Conservation (phyloP, 257 asterid species). For the Agastache rugosa region DNA sequence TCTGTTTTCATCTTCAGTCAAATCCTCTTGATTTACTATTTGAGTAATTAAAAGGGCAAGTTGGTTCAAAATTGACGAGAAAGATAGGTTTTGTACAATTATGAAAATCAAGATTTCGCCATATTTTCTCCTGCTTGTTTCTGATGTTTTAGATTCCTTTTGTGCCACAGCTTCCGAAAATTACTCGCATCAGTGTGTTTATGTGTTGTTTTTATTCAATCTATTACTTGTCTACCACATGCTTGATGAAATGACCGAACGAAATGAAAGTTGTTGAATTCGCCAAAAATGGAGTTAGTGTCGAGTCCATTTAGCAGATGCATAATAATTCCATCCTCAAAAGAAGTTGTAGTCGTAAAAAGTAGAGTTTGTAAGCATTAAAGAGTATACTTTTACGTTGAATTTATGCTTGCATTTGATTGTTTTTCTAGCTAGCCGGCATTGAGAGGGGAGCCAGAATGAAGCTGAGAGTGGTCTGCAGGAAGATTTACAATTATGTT, state of each 20-base stretch:
- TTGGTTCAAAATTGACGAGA: neutral
- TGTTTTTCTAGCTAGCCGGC: constrained; percentile 27
- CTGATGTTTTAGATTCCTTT: neutral
- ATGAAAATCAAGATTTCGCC: neutral
- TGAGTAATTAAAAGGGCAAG: neutral
- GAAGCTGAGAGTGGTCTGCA: constrained; percentile 70
- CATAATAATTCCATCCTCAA: neutral
- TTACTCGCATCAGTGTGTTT: neutral
- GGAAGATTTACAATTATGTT: constrained; percentile 68
- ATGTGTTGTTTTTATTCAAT: neutral
- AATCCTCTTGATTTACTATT: neutral
- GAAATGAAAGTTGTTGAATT: neutral
- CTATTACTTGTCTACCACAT: neutral
- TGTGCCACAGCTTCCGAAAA: neutral
- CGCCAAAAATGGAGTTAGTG: neutral
- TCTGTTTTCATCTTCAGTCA: neutral
- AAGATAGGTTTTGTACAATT: neutral
- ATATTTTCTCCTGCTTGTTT: neutral
- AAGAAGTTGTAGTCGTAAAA: neutral
- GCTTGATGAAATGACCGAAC: constrained; percentile 35
- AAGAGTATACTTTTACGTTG: neutral
- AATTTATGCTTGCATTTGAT: neutral
- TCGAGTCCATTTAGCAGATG: neutral
- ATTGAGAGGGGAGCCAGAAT: constrained; percentile 37
- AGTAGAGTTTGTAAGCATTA: neutral